Conservation (phyloP, 495 filamentous ascomycete genomes). For the Podospora conica region DNA sequence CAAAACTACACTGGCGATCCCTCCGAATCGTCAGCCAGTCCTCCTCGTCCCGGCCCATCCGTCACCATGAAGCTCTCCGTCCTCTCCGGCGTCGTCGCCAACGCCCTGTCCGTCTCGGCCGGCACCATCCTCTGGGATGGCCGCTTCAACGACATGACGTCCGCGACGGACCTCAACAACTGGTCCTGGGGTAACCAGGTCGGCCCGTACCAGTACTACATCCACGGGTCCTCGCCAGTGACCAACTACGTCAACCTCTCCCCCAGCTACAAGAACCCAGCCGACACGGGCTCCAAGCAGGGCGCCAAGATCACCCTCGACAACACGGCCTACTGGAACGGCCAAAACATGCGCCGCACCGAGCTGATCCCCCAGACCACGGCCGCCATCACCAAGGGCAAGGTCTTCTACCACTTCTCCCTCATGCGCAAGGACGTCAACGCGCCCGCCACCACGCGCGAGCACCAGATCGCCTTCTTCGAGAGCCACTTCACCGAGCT, state of each 20-base stretch:
- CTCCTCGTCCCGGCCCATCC: neutral
- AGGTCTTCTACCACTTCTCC: slow-evolving; percentile 65
- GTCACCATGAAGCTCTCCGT: slow-evolving; percentile 25
- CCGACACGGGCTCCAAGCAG: slow-evolving; percentile 53
- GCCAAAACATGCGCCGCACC: slow-evolving; percentile 50
- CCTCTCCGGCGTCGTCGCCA: slow-evolving; percentile 19
- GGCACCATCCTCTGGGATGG: slow-evolving; percentile 55
- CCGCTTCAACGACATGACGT: slow-evolving; percentile 52
- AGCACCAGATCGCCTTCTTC: slow-evolving; percentile 75
- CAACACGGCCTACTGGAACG: slow-evolving; percentile 55
- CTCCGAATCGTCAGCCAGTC: neutral
- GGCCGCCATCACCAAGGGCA: slow-evolving; percentile 54
- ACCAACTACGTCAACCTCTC: slow-evolving; percentile 53
- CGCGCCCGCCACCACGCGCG: slow-evolving; percentile 52
- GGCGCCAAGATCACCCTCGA: slow-evolving; percentile 66
- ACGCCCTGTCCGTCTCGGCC: slow-evolving; percentile 23
- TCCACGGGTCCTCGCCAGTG: slow-evolving; percentile 53
- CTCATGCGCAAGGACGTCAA: slow-evolving; percentile 54
- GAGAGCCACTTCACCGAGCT: slow-evolving; percentile 72
- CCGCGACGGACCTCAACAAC: slow-evolving; percentile 46
- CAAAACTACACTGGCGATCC: neutral
- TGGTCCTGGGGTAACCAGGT: slow-evolving; percentile 65
- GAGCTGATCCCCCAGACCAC: slow-evolving; percentile 66
- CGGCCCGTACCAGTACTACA: slow-evolving; percentile 68
- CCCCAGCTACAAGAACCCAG: slow-evolving; percentile 58